Evolutionary conservation across 108 stramenopile genomes (phyloP).

Genomic region (Aurantiochytrium sp.): DNA sequence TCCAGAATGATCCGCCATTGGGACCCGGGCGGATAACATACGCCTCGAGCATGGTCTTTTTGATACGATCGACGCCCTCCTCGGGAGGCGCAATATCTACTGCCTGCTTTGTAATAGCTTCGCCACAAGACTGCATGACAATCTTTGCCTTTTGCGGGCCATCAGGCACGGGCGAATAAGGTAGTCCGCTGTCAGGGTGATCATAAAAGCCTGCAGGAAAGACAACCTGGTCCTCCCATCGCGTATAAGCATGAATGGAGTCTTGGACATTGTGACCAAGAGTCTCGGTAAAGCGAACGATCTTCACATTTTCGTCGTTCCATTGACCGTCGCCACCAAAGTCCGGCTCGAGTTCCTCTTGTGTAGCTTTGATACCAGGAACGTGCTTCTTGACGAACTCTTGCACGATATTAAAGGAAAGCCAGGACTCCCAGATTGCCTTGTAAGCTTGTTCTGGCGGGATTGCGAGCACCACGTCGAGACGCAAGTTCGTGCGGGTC

Average conservation of each 20-base stretch:
- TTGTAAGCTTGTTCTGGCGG: neutral
- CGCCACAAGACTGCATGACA: neutral
- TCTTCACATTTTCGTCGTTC: neutral
- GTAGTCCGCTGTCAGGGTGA: neutral
- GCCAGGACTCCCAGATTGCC: neutral
- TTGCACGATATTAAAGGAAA: neutral
- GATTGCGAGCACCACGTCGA: neutral
- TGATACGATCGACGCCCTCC: neutral
- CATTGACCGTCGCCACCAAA: neutral
- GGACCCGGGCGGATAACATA: neutral
- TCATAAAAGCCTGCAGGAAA: neutral
- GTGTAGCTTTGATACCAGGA: neutral
- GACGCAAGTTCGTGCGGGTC: neutral
- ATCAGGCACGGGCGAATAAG: neutral
- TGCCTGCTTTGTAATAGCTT: neutral
- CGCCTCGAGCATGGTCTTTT: neutral
- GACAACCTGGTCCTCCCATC: neutral
- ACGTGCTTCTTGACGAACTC: neutral
- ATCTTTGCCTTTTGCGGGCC: neutral
- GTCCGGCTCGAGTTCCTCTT: neutral
- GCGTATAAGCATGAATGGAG: neutral
- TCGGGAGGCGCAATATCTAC: neutral
- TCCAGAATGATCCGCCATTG: neutral
- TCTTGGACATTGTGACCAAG: neutral
- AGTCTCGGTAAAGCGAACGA: neutral